Evolutionary conservation across 2,329 filamentous ascomycete species (phyloP), one percentile per base, ranked within the genome.

Genomic region (Cladosporium colombiae): DNA sequence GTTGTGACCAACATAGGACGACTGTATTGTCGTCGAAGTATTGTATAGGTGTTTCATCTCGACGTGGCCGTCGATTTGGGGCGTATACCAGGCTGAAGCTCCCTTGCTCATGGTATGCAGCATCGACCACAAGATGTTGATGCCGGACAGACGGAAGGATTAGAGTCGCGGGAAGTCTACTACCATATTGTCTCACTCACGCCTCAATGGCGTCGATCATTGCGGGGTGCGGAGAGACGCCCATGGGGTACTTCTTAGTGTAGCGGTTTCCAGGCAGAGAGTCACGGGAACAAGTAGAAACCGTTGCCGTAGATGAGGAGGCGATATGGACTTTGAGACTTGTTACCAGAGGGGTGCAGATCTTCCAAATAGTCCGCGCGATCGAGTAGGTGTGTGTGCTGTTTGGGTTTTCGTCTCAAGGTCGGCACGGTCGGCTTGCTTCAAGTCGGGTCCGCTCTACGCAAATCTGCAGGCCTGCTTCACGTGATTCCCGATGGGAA

Each of bases 71-170:
- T 33, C 29, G 13, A 31, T 11, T 33, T 31, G 27, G 7, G 50
- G 27, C 50, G 25, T 33, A n/a, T 11, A 53, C 27, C 50, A n/a
- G 29, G 50, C 27, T 53, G 50, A 53, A 53, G 50, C 50, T 53
- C 50, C 50, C 27, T 53, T 53, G 50, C 50, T 53, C n/a, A n/a
- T 29, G n/a, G 50, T 53, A 31, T 53, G 50, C 50, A 53, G 29
- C 25, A 21, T n/a, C 29, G 52, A 33, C 18, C n/a, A 57, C 58
- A 29, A 18, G 25, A 50, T 35, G 31, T 25, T 25, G 31, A 62
- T 25, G 59, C 59, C 59, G 59, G 59, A 52, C 59, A 50, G 29
- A 50, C 59, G 59, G 59, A 62, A 62, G 59, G 59, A 62, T 62
- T 52, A 52, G n/a, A 53, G 44, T 62, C 44, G 44, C 59, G 46